These are phyloP conservation scores for Nigrospora oryzae DNA, from an alignment of 2,329 filamentous ascomycete species.

Conservation along the genomic window DNA sequence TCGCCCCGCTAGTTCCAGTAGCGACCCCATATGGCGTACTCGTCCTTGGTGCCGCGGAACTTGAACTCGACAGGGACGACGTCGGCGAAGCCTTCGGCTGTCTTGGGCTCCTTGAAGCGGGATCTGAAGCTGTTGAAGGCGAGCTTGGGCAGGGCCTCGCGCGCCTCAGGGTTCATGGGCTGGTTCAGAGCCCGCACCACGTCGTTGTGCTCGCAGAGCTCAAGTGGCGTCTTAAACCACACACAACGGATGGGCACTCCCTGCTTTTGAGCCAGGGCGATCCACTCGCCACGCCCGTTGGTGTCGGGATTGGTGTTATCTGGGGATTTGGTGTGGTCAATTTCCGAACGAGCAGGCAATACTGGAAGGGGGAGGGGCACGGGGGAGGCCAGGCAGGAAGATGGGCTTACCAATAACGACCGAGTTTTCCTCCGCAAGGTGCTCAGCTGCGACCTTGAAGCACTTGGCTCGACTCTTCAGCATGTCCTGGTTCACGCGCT, in stretches of 20 bases:
- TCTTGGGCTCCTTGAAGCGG: slow-evolving; percentile 63
- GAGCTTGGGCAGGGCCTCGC: slow-evolving; percentile 63
- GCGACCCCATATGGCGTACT: slow-evolving; percentile 63
- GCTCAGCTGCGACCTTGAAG: slow-evolving; percentile 62
- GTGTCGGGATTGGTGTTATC: slow-evolving; percentile 93
- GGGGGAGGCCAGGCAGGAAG: too few species aligned
- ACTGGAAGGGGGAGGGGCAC: neutral
- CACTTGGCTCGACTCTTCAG: slow-evolving; percentile 67
- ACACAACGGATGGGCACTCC: slow-evolving; percentile 75
- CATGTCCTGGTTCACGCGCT: slow-evolving; percentile 82
- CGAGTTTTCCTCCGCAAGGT: slow-evolving; percentile 55
- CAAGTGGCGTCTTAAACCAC: slow-evolving; percentile 66
- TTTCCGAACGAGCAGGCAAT: neutral
- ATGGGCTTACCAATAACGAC: slow-evolving; percentile 63
- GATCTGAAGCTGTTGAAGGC: slow-evolving; percentile 72
- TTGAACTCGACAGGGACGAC: slow-evolving; percentile 67
- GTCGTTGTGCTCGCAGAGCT: slow-evolving; percentile 79
- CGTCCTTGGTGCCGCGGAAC: slow-evolving; percentile 62
- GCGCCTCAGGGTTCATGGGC: slow-evolving; percentile 70
- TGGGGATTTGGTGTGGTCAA: slow-evolving; percentile 21
- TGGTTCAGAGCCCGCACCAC: slow-evolving; percentile 64
- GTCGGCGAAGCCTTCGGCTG: slow-evolving; percentile 77
- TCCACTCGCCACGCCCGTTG: slow-evolving; percentile 72
- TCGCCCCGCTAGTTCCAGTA: slow-evolving; percentile 57
- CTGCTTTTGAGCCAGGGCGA: slow-evolving; percentile 61